A percentile compares a stretch with the other conserved stretches of the same genome.
Evolutionary conservation across 352 stramenopile genomes (phyloP).

Genomic region (Globisporangium parvum): DNA sequence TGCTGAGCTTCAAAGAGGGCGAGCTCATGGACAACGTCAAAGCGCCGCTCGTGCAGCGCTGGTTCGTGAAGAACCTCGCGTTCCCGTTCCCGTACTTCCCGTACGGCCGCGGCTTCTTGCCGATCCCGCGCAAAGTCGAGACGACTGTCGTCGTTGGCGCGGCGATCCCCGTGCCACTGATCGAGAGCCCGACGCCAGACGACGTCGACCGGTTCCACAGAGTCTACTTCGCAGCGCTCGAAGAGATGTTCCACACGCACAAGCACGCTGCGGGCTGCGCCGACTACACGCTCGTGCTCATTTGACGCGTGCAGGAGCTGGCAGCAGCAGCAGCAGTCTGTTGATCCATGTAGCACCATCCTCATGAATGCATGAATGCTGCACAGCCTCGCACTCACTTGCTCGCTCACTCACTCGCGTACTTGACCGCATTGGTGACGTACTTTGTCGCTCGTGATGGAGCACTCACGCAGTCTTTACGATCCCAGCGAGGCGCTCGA

Average conservation of each 20-base stretch:
- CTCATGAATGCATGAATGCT: background rate
- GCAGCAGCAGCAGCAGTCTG: background rate
- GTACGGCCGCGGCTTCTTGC: conserved; percentile 57
- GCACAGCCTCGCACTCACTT: background rate
- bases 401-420: background rate
- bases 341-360: background rate
- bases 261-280: conserved; percentile 68
- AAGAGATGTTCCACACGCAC: conserved; percentile 60
- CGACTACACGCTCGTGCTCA: conserved; percentile 70
- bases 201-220: conserved; percentile 61
- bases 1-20: conserved; percentile 79
- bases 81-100: conserved; percentile 80
- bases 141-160: conserved; percentile 62
- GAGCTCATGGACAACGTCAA: conserved; percentile 81
- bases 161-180: conserved; percentile 44
- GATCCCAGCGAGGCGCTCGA: conserved; percentile 35
- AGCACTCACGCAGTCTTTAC: conserved; percentile 13
- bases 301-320: conserved; percentile 15
- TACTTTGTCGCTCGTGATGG: background rate
- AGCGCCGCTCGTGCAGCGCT: conserved; percentile 63
- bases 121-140: conserved; percentile 59
- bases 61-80: conserved; percentile 72
- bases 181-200: conserved; percentile 34
- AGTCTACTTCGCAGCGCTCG: conserved; percentile 51
- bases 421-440: no score